Base-by-base conservation (phyloP, 305 asterid genomes). In the Fraxinus baroniana region DNA sequence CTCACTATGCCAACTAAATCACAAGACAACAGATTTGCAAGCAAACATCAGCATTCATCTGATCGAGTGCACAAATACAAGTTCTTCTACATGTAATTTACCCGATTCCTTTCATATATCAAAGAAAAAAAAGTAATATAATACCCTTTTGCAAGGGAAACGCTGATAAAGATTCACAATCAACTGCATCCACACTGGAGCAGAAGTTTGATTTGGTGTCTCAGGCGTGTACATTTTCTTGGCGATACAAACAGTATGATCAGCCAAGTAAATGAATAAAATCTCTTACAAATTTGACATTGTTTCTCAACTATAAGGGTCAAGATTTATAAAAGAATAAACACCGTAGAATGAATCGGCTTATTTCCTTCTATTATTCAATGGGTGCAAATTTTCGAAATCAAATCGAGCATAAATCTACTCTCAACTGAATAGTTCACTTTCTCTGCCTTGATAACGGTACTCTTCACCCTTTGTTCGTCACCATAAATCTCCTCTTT, bases 401-500 rank as follows among this genome's bases (percentile, higher is more conserved):
- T 81, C 78, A 82, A 86, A 80, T 81, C 92, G 20, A 94, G 84
- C 80, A 94, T 87, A 81, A 86, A 88, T 75, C 89, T 85, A 71
- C 90, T 85, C 86, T 96, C 99, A 52, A 85, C 87, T 17, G 97
- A 57, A 86, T 87, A 88, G 46, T 91, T 87, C 87, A 92, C 88
- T 90, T 89, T 96, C 77, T 92, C 98, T 2, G 99, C 97, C 90
- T 92, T 96, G 74, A 90, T 91, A 78, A 93, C 92, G 2, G 98
- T 94, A 79, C 85, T 87, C 91, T 96, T 94, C 86, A 94, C 89
- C 89, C 90, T 86, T 86, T 94, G 98, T 76, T 96, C 99, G 2
- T 93, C 98, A 3, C 97, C 97, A 78, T 89, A 94, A 12, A 72
- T 80, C 88, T 96, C 97, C 93, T 93, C 99, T 83, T 94, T 96